Conservation (phyloP, 2,329 filamentous ascomycete genomes). For the Knufia petricola region DNA sequence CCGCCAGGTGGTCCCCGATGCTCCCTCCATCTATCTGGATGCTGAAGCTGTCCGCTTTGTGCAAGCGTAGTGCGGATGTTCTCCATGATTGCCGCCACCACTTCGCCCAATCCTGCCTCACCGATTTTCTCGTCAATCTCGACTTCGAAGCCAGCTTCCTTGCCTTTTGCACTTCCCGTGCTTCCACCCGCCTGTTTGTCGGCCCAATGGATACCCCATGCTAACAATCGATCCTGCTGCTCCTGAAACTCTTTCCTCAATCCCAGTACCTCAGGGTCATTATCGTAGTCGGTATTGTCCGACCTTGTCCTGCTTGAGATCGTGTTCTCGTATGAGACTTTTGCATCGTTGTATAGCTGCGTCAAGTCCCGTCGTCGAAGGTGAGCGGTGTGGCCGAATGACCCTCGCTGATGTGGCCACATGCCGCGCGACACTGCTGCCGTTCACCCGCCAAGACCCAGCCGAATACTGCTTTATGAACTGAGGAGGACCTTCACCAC, state of each 20-base stretch:
- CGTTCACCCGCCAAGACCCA: not conserved
- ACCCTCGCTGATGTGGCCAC: slow-evolving; percentile 6
- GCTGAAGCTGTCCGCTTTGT: slow-evolving; percentile 50
- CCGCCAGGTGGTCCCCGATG: slow-evolving; percentile 1
- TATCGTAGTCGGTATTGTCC: slow-evolving; percentile 21
- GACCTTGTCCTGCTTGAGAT: slow-evolving; percentile 27
- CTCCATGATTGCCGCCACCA: slow-evolving; percentile 54
- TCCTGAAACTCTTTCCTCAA: slow-evolving; percentile 52
- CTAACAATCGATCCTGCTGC: slow-evolving; percentile 53
- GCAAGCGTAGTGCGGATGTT: slow-evolving; percentile 55
- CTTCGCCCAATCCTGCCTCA: slow-evolving; percentile 53
- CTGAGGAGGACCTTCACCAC: not conserved
- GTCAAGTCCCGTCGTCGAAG: slow-evolving; percentile 32
- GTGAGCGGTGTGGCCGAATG: slow-evolving; percentile 1
- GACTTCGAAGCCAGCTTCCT: slow-evolving; percentile 19
- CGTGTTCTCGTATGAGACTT: slow-evolving; percentile 41
- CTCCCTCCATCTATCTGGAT: slow-evolving; percentile 23
- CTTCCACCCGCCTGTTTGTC: slow-evolving; percentile 46
- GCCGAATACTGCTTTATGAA: not conserved
- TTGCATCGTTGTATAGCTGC: slow-evolving; percentile 55
- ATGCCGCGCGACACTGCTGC: not conserved
- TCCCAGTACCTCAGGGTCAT: slow-evolving; percentile 45
- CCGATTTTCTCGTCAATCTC: slow-evolving; percentile 56
- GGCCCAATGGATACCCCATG: slow-evolving; percentile 59
- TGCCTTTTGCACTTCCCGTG: slow-evolving; percentile 21